These are phyloP conservation scores for Fonsecaea multimorphosa DNA, from an alignment of 2,329 filamentous ascomycete species.

Conservation along the genomic window DNA sequence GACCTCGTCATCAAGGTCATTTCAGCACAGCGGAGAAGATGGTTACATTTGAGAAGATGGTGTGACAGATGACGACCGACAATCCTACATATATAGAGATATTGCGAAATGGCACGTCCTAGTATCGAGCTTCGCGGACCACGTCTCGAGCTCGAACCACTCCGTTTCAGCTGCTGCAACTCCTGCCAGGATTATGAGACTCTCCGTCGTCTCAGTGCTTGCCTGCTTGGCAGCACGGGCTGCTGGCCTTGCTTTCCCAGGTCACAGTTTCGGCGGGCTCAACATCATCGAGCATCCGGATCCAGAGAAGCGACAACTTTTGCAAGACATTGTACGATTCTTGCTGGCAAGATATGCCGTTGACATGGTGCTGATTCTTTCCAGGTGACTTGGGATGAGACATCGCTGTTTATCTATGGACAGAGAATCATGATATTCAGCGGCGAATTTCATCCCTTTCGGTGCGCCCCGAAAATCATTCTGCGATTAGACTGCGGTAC, in stretches of 20 bases:
- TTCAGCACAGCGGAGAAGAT: neutral
- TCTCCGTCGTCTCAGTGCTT: neutral
- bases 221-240: neutral
- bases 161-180: neutral
- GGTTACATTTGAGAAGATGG: neutral
- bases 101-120: neutral
- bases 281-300: conserved; percentile 20
- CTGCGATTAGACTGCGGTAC: no score
- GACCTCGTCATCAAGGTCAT: neutral
- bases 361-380: neutral
- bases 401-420: conserved; percentile 72
- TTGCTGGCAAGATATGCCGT: neutral
- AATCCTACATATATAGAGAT: neutral
- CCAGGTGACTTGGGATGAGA: conserved; percentile 72
- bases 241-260: neutral
- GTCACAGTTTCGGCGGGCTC: conserved; percentile 1
- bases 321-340: conserved; percentile 15
- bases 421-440: conserved; percentile 74
- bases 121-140: no score
- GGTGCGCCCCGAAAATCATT: conserved; percentile 37
- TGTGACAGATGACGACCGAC: neutral
- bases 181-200: neutral
- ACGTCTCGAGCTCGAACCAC: neutral
- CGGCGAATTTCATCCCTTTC: conserved; percentile 75
- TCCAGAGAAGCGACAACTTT: conserved; percentile 13